phyloP scores from a whole-genome alignment of 2,329 filamentous ascomycete species.

The Arthrobotrys sphaeroides region DNA sequence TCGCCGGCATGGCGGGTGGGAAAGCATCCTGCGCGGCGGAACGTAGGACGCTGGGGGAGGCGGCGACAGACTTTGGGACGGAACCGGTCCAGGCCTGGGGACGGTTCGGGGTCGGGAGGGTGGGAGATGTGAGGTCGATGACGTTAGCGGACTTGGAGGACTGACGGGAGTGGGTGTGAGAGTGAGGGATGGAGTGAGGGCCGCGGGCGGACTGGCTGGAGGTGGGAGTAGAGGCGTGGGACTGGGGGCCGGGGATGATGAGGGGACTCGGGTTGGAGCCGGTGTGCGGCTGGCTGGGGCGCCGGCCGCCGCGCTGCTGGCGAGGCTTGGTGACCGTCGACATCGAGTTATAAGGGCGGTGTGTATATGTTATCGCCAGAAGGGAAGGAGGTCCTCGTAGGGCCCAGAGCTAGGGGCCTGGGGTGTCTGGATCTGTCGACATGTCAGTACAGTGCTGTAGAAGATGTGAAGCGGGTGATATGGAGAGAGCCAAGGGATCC shows the following conservation, averaged over 20 bases:
- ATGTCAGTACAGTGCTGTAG: not conserved
- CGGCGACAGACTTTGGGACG: conserved; percentile 32
- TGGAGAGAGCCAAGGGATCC: not conserved
- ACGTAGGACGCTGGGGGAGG: conserved; percentile 34
- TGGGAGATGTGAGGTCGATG: conserved; percentile 50
- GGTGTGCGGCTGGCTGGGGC: conserved; percentile 41
- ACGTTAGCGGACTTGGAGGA: conserved; percentile 47
- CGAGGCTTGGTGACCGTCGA: conserved; percentile 50
- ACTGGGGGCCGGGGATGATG: conserved; percentile 32
- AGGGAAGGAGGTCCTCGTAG: too few relatives aligned
- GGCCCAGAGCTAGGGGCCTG: too few relatives aligned
- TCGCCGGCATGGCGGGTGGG: conserved; percentile 38
- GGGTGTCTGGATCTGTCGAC: not conserved
- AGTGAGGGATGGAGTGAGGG: too few relatives aligned
- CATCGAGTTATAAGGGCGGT: too few relatives aligned
- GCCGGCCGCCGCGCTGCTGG: conserved; percentile 39
- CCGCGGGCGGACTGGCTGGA: conserved; percentile 28
- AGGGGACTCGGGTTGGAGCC: conserved; percentile 42
- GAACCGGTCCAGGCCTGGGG: conserved; percentile 29
- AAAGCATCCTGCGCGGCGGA: conserved; percentile 47
- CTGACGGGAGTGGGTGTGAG: too few relatives aligned
- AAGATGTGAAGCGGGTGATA: not conserved
- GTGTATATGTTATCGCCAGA: not conserved
- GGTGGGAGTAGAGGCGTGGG: conserved; percentile 47
- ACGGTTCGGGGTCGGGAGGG: conserved; percentile 33